A percentile compares a stretch with the other conserved stretches of the same genome.
Conservation (phyloP, 2,329 filamentous ascomycete genomes). For the Chaetomium sp. region DNA sequence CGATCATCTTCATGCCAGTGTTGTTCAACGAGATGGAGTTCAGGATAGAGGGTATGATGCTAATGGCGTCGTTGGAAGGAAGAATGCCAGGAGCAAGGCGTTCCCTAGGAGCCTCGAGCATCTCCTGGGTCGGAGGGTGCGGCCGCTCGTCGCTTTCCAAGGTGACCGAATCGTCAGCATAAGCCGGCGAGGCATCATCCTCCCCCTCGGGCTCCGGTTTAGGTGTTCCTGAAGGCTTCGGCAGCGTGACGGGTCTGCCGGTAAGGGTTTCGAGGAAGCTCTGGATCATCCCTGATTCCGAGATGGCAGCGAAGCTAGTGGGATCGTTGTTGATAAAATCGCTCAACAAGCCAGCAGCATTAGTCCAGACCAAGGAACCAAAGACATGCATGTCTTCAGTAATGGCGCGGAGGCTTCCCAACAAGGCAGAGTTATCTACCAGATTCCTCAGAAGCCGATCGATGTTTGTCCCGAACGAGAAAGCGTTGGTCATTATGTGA, state of each 20-base stretch:
- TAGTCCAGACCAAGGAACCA: slow-evolving; percentile 94
- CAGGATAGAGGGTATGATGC: slow-evolving; percentile 81
- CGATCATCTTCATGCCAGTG: slow-evolving; percentile 82
- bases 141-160: slow-evolving; percentile 47
- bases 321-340: slow-evolving; percentile 99
- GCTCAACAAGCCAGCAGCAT: slow-evolving; percentile 85
- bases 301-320: slow-evolving; percentile 94
- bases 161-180: slow-evolving; percentile 45
- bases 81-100: slow-evolving; percentile 72
- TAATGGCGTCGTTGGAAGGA: slow-evolving; percentile 85
- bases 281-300: slow-evolving; percentile 87
- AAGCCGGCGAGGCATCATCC: slow-evolving; percentile 44
- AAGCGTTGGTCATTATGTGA: slow-evolving; percentile 84
- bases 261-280: slow-evolving; percentile 83
- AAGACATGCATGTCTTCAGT: slow-evolving; percentile 78
- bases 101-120: slow-evolving; percentile 50
- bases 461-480: slow-evolving; percentile 72
- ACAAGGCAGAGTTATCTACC: slow-evolving; percentile 86
- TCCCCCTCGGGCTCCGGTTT: slow-evolving; percentile 39
- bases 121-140: slow-evolving; percentile 56
- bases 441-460: slow-evolving; percentile 89
- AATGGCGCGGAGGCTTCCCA: slow-evolving; percentile 77
- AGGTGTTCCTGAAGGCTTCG: slow-evolving; percentile 37
- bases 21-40: slow-evolving; percentile 93
- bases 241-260: slow-evolving; percentile 49